Evolutionary conservation across 257 asterid genomes (phyloP), one percentile per base, ranked within the genome.

Genomic region (Nicotiana attenuata): DNA sequence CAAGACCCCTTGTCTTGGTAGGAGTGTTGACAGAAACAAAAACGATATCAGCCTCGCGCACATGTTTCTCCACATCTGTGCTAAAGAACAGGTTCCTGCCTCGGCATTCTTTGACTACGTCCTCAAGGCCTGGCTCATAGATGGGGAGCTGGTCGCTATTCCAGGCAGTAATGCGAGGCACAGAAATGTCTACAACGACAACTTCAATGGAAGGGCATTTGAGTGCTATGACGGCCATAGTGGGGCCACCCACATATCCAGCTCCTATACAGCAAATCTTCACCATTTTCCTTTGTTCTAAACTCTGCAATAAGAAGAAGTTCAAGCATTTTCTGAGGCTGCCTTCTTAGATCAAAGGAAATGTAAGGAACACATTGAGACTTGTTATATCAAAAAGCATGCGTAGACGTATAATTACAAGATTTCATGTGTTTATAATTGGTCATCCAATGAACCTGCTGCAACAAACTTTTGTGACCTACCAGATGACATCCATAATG

Each of bases 11-110:
- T 28, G 87, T 88, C 83, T 91, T 89, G 5, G 91, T 91, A 35
- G 92, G 94, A 9, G 94, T 91, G 76, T 91, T 89, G 67, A 89
- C 94, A 3, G 91, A 91, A 80, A 91, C 91, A 56, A 88, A 91
- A 65, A 91, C 85, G 3, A 89, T 89, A 65, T 91, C 93, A 6
- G 89, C 88, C 76, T 91, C 95, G 1, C 83, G 61, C 28, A 91
- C 90, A 55, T 88, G 88, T 16, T 90, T 90, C 81, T 89, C 92
- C 41, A 87, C 89, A 4, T 91, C 89, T 14, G 87, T 88, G 84
- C 93, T 91, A 77, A 91, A 91, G 88, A 91, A 90, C 14, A 91
- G 87, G 80, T 90, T 91, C 84, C 76, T 90, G n/a, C 92, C 93
- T 59, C 93, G 61, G 89, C 93, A 89, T 81, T 90, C 85, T 88